Evolutionary conservation across 2,329 filamentous ascomycete species (phyloP).

Genomic region (Fusarium hainanense): DNA sequence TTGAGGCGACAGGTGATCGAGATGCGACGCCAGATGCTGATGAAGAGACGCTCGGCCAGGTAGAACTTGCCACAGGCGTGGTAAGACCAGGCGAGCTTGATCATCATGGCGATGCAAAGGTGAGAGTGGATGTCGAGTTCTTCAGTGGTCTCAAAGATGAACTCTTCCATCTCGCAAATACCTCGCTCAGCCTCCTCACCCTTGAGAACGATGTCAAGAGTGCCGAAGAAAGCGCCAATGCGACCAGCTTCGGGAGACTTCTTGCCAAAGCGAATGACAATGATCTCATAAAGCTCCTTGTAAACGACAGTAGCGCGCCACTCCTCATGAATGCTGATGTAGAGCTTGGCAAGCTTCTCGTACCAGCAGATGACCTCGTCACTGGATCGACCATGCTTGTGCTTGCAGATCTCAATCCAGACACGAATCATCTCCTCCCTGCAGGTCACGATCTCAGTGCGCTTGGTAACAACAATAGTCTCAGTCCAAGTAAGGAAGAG

Average conservation of each 20-base stretch:
- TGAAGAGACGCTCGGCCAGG: slow-evolving; percentile 54
- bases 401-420: slow-evolving; percentile 53
- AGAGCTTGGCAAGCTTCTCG: slow-evolving; percentile 52
- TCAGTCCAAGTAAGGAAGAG: slow-evolving; percentile 52
- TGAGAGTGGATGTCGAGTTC: slow-evolving; percentile 50
- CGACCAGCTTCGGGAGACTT: slow-evolving; percentile 46
- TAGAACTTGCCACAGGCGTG: slow-evolving; percentile 48
- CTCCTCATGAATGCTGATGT: slow-evolving; percentile 51
- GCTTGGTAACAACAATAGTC: slow-evolving; percentile 48
- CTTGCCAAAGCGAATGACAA: slow-evolving; percentile 48
- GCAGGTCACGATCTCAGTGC: slow-evolving; percentile 51
- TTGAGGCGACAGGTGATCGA: slow-evolving; percentile 48
- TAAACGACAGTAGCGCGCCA: slow-evolving; percentile 49
- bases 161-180: slow-evolving; percentile 48
- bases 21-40: slow-evolving; percentile 55
- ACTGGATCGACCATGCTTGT: slow-evolving; percentile 50
- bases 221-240: slow-evolving; percentile 49
- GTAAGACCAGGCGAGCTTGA: slow-evolving; percentile 51
- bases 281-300: slow-evolving; percentile 51
- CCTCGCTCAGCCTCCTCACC: slow-evolving; percentile 41
- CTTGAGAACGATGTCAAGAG: slow-evolving; percentile 50
- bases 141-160: slow-evolving; percentile 52
- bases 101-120: slow-evolving; percentile 50
- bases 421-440: slow-evolving; percentile 54
- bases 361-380: slow-evolving; percentile 53